These are phyloP conservation scores for Grosmannia huntii DNA, from an alignment of 2,329 filamentous ascomycete species.

Conservation along the genomic window DNA sequence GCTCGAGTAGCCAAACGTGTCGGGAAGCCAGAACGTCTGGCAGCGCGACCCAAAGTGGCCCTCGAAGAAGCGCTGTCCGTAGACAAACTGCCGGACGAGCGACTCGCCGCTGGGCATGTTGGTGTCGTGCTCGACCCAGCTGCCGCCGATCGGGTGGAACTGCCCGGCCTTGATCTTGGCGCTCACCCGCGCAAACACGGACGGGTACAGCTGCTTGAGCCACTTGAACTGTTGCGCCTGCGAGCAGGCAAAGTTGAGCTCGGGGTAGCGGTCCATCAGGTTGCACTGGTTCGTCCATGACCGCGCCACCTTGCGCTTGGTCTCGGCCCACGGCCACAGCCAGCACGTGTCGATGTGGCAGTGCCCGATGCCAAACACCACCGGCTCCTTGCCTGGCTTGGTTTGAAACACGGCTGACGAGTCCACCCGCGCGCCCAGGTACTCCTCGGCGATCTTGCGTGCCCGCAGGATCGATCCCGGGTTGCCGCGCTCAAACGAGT, in stretches of 20 bases:
- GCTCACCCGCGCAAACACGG: constrained; percentile 82
- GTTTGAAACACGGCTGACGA: constrained; percentile 73
- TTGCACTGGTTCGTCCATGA: constrained; percentile 97
- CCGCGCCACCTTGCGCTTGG: constrained; percentile 86
- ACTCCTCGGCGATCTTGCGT: constrained; percentile 70
- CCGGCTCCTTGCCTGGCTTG: constrained; percentile 54
- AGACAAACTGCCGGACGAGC: constrained; percentile 84
- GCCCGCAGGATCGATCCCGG: constrained; percentile 66
- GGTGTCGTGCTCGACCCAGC: constrained; percentile 98
- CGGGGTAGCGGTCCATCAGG: constrained; percentile 86
- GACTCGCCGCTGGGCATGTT: constrained; percentile 96
- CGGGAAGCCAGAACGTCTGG: constrained; percentile 91
- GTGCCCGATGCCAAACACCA: constrained; percentile 84
- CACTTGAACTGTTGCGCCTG: constrained; percentile 98
- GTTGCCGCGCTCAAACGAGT: constrained; percentile 72
- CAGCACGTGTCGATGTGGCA: constrained; percentile 98
- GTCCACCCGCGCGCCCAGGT: constrained; percentile 70
- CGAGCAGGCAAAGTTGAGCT: constrained; percentile 83
- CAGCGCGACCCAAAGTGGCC: constrained; percentile 81
- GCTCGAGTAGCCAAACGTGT: constrained; percentile 94
- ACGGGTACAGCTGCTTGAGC: constrained; percentile 81
- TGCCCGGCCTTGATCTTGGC: constrained; percentile 77
- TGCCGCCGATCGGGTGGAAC: constrained; percentile 92
- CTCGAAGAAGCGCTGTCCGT: constrained; percentile 91
- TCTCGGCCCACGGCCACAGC: constrained; percentile 98